phyloP scores from a whole-genome alignment of 139 green algal genomes.

The Yamagishiella unicocca region DNA sequence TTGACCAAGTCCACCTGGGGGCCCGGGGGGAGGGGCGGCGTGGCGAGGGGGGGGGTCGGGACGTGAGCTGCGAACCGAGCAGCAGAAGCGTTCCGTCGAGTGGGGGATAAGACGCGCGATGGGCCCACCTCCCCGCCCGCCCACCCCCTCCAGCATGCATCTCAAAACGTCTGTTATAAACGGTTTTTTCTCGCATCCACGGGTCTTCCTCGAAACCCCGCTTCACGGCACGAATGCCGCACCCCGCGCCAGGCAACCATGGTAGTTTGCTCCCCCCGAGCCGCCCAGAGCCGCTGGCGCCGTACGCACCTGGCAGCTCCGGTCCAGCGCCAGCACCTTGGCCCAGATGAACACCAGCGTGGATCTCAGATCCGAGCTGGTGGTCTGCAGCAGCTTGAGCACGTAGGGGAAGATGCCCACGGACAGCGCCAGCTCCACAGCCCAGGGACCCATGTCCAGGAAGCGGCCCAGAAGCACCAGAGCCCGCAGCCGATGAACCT shows the following conservation, averaged over 20 bases:
- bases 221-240: background rate
- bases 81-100: background rate
- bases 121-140: background rate
- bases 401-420: conserved; percentile 99
- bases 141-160: background rate
- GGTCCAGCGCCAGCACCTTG: conserved; percentile 97
- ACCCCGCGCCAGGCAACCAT: background rate
- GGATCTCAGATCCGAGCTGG: conserved; percentile 87
- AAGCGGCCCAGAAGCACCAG: conserved; percentile 96
- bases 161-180: background rate
- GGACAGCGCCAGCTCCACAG: conserved; percentile 95
- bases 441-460: conserved; percentile 98
- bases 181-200: background rate
- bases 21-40: no score
- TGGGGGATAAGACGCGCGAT: background rate
- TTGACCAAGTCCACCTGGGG: conserved; percentile 88
- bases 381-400: conserved; percentile 99
- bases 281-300: background rate
- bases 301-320: conserved; percentile 78
- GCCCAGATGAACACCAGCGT: conserved; percentile 99
- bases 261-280: background rate
- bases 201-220: background rate
- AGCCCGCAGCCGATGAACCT: conserved; percentile 94
- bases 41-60: background rate
- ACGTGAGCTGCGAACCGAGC: background rate